Base-by-base conservation (phyloP, 1,284 basidiomycete genomes). In the Fomes fomentarius region DNA sequence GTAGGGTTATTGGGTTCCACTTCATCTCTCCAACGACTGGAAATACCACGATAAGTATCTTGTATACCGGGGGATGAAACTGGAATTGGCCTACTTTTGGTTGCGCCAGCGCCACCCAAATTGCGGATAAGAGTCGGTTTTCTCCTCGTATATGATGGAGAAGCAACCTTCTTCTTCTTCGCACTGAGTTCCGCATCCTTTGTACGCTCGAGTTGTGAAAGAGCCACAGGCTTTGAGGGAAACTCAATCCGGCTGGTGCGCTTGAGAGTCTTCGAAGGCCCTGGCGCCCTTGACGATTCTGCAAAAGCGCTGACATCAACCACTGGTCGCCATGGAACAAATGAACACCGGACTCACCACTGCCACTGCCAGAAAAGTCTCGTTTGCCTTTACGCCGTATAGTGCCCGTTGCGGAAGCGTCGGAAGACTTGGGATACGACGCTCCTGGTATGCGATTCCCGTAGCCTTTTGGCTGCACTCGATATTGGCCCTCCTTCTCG, bases 21-120 rank as follows among this genome's bases (percentile, higher is more conserved):
- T 87, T 93, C 96, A 98, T 98, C 54, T 96, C 94, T 21, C 93
- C 93, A 53, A 96, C 84, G 39, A 92, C 93, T 94, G 22, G 21
- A 35, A 35, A 7, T 19, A 24, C 38, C 3, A n/a, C 8, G 28
- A 30, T 30, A 6, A 7, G 28, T 30, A 30, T 17, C 22, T 15
- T 6, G 10, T 41, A 22, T 40, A 6, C 34, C 21, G 30, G 41
- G 41, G 31, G 22, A 12, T n/a, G n/a, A n/a, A n/a, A n/a, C n/a
- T n/a, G n/a, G n/a, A n/a, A n/a, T 28, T 9, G 44, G 74, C 85
- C 54, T 58, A 94, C 94, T 87, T 82, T 93, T 95, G 22, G 90
- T 81, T 50, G 83, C 81, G 58, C 78, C 76, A 19, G 79, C 73
- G 51, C 86, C 85, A 54, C 91, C 90, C 26, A 95, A 74, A 72